phyloP scores from a whole-genome alignment of 2,329 filamentous ascomycete genomes.

The Sporothrix protearum region DNA sequence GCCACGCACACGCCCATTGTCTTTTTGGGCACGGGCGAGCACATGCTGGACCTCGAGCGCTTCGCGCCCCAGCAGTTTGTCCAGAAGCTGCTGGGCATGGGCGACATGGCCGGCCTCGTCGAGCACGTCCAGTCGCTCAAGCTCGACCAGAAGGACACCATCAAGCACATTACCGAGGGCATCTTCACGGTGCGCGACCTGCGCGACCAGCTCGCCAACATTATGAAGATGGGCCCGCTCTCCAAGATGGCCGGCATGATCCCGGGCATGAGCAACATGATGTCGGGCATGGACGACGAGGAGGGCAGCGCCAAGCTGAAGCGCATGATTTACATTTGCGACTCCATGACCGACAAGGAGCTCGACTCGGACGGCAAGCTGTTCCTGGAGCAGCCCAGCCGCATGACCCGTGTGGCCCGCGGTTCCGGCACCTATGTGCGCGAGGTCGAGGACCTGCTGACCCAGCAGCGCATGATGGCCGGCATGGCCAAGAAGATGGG shows the following conservation, averaged over 20 bases:
- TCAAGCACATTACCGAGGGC: slow-evolving; percentile 97
- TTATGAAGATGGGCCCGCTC: slow-evolving; percentile 99
- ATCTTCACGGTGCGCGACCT: slow-evolving; percentile 95
- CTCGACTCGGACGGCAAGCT: slow-evolving; percentile 93
- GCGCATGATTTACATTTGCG: slow-evolving; percentile 98
- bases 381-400: slow-evolving; percentile 84
- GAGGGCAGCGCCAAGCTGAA: slow-evolving; percentile 91
- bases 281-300: slow-evolving; percentile 94
- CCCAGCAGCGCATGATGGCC: slow-evolving; percentile 97
- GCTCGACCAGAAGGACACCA: slow-evolving; percentile 95
- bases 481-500: slow-evolving; percentile 99
- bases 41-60: slow-evolving; percentile 89
- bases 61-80: slow-evolving; percentile 93
- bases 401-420: slow-evolving; percentile 86
- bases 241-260: slow-evolving; percentile 99
- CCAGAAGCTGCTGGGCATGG: slow-evolving; percentile 92
- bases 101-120: slow-evolving; percentile 89
- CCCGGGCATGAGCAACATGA: slow-evolving; percentile 87
- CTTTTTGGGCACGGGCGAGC: slow-evolving; percentile 95
- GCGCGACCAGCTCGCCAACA: slow-evolving; percentile 91
- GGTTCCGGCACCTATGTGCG: slow-evolving; percentile 86
- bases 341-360: slow-evolving; percentile 96
- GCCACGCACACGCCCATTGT: slow-evolving; percentile 96
- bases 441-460: slow-evolving; percentile 95
- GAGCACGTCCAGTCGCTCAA: slow-evolving; percentile 96